Evolutionary conservation across 2,329 filamentous ascomycete genomes (phyloP).

Genomic region (Dendryphion nanum): DNA sequence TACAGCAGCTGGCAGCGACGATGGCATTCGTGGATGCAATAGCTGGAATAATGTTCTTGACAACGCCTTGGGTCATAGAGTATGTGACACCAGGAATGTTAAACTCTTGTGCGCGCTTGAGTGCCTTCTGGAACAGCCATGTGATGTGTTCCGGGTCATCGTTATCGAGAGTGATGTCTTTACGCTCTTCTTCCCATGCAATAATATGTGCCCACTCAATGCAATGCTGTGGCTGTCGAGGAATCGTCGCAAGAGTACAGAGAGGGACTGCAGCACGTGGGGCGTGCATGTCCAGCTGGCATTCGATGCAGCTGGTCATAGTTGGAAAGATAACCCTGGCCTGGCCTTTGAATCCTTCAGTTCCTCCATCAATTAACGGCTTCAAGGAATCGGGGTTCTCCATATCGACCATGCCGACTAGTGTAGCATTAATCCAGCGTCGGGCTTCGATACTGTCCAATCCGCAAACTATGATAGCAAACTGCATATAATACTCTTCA

Average conservation of each 20-base stretch:
- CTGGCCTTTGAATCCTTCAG: constrained; percentile 98
- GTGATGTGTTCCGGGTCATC: constrained; percentile 95
- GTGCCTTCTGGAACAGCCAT: constrained; percentile 90
- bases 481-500: constrained; percentile 95
- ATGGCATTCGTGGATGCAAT: constrained; percentile 98
- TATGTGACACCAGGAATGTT: constrained; percentile 92
- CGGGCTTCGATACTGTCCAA: constrained; percentile 95
- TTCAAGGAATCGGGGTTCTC: constrained; percentile 83
- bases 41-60: constrained; percentile 99
- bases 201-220: constrained; percentile 99
- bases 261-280: constrained; percentile 95
- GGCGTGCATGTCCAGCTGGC: constrained; percentile 96
- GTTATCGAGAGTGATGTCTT: constrained; percentile 82
- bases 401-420: constrained; percentile 85
- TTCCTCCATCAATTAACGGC: constrained; percentile 93
- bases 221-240: constrained; percentile 94
- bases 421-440: constrained; percentile 96
- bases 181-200: constrained; percentile 75
- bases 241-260: constrained; percentile 94
- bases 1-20: constrained; percentile 92
- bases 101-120: constrained; percentile 80
- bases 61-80: constrained; percentile 90
- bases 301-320: constrained; percentile 95
- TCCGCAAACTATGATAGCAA: constrained; percentile 89
- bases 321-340: constrained; percentile 88